These are phyloP conservation scores for Fagopyrum homotropicum DNA, from an alignment of 148 eudicot species.

Conservation along the genomic window DNA sequence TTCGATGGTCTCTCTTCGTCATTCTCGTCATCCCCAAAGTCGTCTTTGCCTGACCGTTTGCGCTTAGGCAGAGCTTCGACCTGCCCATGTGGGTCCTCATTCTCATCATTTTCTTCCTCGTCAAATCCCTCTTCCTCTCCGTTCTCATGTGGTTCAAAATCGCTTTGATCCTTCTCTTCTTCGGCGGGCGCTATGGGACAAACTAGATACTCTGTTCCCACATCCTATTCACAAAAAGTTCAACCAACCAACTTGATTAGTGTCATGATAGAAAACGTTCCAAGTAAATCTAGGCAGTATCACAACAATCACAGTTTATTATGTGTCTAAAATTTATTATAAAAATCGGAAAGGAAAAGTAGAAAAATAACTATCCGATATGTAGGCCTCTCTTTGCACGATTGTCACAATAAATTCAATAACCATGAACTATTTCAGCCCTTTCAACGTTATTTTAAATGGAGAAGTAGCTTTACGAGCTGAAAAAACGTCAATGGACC, in stretches of 20 bases:
- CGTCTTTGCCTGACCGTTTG: conserved; percentile 59
- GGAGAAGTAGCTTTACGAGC: too few species aligned
- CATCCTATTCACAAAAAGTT: conserved; percentile 31
- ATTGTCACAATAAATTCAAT: too few species aligned
- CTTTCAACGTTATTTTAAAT: too few species aligned
- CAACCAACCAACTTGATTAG: not conserved
- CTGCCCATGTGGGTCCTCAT: not conserved
- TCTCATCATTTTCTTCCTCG: conserved; percentile 16
- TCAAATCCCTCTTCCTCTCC: conserved; percentile 48
- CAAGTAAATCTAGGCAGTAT: too few species aligned
- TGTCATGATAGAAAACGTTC: not conserved
- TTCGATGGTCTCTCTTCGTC: conserved; percentile 83
- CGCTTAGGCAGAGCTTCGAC: conserved; percentile 62
- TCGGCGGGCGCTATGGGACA: conserved; percentile 63
- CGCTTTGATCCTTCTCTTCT: conserved; percentile 76
- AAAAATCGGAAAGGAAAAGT: too few species aligned
- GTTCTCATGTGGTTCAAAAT: conserved; percentile 73
- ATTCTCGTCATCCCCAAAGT: conserved; percentile 37
- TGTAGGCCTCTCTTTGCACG: too few species aligned
- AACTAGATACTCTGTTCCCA: conserved; percentile 67
- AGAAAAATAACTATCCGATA: too few species aligned
- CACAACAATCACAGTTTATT: too few species aligned
- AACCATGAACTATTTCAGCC: too few species aligned
- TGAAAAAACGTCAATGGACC: too few species aligned
- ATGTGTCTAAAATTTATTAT: too few species aligned